phyloP scores from a whole-genome alignment of 345 rosid species.

The Linum trigynum region DNA sequence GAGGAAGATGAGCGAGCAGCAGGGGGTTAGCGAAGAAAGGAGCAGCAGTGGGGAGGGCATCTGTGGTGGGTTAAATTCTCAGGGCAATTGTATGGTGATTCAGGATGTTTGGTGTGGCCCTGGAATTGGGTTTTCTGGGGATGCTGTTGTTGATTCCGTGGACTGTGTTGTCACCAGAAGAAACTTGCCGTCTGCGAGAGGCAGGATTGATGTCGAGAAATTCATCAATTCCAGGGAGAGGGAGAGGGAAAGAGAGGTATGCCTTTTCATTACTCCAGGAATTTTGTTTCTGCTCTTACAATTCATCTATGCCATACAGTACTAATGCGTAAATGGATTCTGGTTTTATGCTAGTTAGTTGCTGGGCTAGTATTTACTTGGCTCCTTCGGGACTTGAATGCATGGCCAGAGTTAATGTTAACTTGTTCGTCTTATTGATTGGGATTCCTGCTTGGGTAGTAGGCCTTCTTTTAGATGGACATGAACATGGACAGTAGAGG shows the following conservation, averaged over 20 bases:
- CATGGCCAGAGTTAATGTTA: too few relatives aligned
- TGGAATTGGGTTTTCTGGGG: slow-evolving; percentile 74
- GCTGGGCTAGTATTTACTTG: too few relatives aligned
- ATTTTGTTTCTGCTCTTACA: background rate
- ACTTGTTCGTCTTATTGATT: too few relatives aligned
- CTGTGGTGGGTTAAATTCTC: slow-evolving; percentile 13
- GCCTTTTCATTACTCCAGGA: background rate
- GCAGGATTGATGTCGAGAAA: slow-evolving; percentile 56
- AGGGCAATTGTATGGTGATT: slow-evolving; percentile 34
- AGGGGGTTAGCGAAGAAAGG: slow-evolving; percentile 2
- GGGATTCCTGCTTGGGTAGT: background rate
- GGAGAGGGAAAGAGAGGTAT: slow-evolving; percentile 23
- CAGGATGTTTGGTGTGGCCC: slow-evolving; percentile 95
- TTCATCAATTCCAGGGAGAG: slow-evolving; percentile 21
- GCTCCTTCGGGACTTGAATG: too few relatives aligned
- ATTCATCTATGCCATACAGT: background rate
- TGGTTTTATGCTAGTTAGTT: too few relatives aligned
- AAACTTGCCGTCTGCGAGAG: slow-evolving; percentile 40
- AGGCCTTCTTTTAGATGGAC: background rate
- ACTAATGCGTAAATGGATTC: background rate
- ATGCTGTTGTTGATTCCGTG: slow-evolving; percentile 55
- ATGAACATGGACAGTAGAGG: background rate
- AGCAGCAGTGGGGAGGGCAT: slow-evolving; percentile 1
- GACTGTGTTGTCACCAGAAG: slow-evolving; percentile 57
- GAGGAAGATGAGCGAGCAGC: background rate